Evolutionary conservation across 2,329 filamentous ascomycete species (phyloP).

Genomic region (Trichoderma harzianum): DNA sequence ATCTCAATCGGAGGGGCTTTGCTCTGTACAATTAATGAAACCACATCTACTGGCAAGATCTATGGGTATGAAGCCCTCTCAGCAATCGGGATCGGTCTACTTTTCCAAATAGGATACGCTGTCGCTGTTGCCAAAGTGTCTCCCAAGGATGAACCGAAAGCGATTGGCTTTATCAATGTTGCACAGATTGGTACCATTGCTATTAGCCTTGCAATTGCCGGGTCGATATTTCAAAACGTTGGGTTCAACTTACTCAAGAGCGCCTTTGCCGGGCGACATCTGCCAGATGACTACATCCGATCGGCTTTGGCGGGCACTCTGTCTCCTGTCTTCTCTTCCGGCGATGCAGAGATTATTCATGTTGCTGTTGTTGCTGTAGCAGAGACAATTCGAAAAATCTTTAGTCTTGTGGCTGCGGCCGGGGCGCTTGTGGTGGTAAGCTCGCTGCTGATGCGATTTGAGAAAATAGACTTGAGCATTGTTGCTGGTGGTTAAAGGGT

Average conservation of each 20-base stretch:
- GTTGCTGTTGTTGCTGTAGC: neutral
- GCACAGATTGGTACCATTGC: neutral
- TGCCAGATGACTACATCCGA: neutral
- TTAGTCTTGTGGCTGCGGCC: neutral
- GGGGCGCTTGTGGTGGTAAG: neutral
- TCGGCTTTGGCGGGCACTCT: neutral
- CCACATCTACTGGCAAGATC: neutral
- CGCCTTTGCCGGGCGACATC: neutral
- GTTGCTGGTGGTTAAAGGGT: neutral
- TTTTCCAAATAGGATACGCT: neutral
- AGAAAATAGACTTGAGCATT: neutral
- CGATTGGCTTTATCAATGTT: neutral
- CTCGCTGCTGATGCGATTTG: neutral
- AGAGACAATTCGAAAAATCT: neutral
- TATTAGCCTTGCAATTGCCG: neutral
- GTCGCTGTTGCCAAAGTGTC: neutral
- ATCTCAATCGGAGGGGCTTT: neutral
- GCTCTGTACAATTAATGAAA: neutral
- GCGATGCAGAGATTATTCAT: neutral
- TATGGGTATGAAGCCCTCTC: neutral
- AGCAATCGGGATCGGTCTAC: neutral
- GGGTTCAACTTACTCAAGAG: neutral
- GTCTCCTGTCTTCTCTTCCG: neutral
- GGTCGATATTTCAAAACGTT: neutral
- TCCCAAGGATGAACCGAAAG: neutral